Base-by-base conservation (phyloP, 441 rosid genomes). In the Jatropha podagrica region DNA sequence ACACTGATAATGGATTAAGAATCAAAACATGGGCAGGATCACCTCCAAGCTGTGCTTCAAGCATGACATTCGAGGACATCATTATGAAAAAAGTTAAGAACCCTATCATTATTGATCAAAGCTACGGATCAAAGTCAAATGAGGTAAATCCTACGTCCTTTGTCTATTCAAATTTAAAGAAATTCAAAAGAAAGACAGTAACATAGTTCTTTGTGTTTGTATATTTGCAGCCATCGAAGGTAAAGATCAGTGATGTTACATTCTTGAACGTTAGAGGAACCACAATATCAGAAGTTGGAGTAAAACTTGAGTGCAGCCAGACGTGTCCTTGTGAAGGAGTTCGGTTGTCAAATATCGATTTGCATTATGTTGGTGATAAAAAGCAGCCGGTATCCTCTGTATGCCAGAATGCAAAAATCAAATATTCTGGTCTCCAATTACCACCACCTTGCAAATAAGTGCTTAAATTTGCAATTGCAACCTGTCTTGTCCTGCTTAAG, bases 61-160 rank as follows among this genome's bases (percentile, higher is more conserved):
- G 60, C 73, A 72, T 93, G 61, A 44, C 70, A 4, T 93, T 84
- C 56, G 71, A 79, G n/a, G 78, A 91, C 64, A 72, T 93, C 42
- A 14, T 77, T 37, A 85, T 91, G 91, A 52, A 80, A 0, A 75
- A 41, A 27, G 98, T 90, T 69, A 77, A 76, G 70, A 84, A 88
- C 77, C 97, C 97, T 67, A 88, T 91, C 58, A 71, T 91, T 79
- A 89, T 91, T n/a, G 91, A 93, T 62, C 98, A 91, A 76, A 65
- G 72, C 55, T 93, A 93, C 56, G 88, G 90, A 46, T 56, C 80
- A 42, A 75, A 48, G 14, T 52, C 72, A 10, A 20, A 12, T 13
- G 62, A 54, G 80, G 85, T 85, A 48, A 18, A 54, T 17, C 2
- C 58, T 54, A 26, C 14, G 8, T 7, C 23, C 15, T 7, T 8